Evolutionary conservation across 345 rosid genomes (phyloP).

Genomic region (Corymbia maculata): DNA sequence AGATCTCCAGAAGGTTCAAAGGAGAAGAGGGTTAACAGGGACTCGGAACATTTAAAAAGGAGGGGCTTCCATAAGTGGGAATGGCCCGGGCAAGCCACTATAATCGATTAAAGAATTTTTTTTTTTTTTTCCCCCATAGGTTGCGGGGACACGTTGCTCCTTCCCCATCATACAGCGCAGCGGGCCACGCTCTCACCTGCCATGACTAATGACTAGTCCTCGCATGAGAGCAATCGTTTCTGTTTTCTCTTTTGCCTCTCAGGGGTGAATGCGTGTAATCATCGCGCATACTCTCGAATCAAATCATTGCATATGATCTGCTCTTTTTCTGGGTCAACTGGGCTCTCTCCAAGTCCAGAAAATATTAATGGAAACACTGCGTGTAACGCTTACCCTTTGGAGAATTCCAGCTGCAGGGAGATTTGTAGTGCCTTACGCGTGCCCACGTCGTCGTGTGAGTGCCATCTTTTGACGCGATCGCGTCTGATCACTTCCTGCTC

Average conservation of each 20-base stretch:
- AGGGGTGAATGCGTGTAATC: background rate
- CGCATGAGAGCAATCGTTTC: background rate
- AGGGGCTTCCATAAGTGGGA: no score
- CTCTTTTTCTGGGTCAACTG: background rate
- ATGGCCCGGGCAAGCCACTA: background rate
- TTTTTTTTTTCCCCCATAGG: no score
- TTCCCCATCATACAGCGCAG: background rate
- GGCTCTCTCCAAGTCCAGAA: background rate
- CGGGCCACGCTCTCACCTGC: background rate
- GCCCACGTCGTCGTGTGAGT: background rate
- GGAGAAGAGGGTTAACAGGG: background rate
- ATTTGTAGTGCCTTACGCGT: background rate
- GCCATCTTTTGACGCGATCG: background rate
- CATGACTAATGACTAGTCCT: no score
- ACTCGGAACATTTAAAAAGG: background rate
- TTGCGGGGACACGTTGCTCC: background rate
- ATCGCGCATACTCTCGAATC: background rate
- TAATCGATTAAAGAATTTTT: background rate
- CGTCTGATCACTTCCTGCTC: accelerated
- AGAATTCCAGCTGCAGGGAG: background rate
- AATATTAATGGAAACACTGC: background rate
- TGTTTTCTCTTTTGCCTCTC: background rate
- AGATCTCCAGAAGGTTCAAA: background rate
- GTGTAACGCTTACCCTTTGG: background rate
- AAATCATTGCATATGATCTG: background rate